Conservation (phyloP, 305 asterid genomes). For the Solanum hybrid region DNA sequence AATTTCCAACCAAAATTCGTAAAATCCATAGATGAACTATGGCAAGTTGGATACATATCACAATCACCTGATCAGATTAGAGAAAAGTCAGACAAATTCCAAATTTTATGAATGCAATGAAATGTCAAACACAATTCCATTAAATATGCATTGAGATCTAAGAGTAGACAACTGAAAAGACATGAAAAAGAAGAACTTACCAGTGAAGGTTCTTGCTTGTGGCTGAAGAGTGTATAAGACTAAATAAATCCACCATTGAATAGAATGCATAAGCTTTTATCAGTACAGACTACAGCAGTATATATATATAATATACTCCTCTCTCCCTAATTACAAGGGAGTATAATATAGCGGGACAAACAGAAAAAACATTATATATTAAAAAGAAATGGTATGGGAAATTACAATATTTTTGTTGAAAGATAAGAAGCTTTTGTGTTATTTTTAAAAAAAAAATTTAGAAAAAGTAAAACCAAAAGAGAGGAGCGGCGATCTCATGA, state of each 20-base stretch:
- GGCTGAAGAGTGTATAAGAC: neutral
- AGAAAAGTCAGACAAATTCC: slow-evolving; percentile 7
- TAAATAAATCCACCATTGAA: neutral
- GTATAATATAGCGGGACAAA: neutral
- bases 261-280: neutral
- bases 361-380: neutral
- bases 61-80: slow-evolving; percentile 48
- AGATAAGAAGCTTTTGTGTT: neutral
- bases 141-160: neutral
- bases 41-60: slow-evolving; percentile 25
- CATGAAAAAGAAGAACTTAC: neutral
- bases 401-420: neutral
- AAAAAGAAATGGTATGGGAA: neutral
- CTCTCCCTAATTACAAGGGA: neutral
- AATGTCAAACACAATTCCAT: neutral
- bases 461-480: neutral
- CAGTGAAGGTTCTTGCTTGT: slow-evolving; percentile 3
- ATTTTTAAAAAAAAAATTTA: neutral
- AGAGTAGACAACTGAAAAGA: neutral
- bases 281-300: neutral
- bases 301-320: neutral
- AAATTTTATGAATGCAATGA: neutral
- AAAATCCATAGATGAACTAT: slow-evolving; percentile 8
- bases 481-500: neutral
- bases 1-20: slow-evolving; percentile 27